Evolutionary conservation across 805 yeast genomes (phyloP).

Genomic region (Saccharomycopsis babjevae): DNA sequence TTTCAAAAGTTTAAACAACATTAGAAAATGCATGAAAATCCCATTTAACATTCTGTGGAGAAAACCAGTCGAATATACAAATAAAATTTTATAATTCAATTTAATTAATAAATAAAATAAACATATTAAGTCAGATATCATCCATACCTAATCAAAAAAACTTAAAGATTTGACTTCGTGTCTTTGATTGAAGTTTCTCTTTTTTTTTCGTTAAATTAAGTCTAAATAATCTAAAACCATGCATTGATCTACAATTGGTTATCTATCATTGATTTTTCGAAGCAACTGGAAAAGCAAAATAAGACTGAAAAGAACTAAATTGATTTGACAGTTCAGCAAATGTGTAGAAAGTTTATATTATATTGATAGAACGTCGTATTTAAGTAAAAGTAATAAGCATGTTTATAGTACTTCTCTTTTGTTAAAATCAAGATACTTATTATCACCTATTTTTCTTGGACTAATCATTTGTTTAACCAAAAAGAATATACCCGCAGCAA

Average conservation of each 20-base stretch:
- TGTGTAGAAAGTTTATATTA: neutral
- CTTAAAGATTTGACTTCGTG: too few species aligned
- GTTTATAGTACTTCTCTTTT: constrained; percentile 1
- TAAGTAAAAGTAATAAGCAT: neutral
- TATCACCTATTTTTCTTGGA: constrained; percentile 76
- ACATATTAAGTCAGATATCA: too few species aligned
- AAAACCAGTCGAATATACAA: neutral
- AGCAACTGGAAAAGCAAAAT: too few species aligned
- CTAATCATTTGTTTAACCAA: constrained; percentile 70
- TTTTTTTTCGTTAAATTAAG: too few species aligned
- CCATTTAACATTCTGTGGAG: neutral
- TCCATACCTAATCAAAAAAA: too few species aligned
- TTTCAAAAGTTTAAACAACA: neutral
- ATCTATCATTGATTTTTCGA: too few species aligned
- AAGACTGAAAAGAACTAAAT: too few species aligned
- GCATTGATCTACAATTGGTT: too few species aligned
- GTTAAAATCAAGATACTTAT: constrained; percentile 11
- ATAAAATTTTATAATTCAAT: neutral
- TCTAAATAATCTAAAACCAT: too few species aligned
- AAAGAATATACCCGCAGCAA: constrained; percentile 64
- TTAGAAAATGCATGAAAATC: neutral
- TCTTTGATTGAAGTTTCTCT: too few species aligned
- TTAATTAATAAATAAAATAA: neutral
- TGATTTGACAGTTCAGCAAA: neutral
- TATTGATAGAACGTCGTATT: neutral